A percentile compares a stretch with the other conserved stretches of the same genome.
Evolutionary conservation across 768 basidiomycete genomes (phyloP).

Genomic region (Hydnum rufescens): DNA sequence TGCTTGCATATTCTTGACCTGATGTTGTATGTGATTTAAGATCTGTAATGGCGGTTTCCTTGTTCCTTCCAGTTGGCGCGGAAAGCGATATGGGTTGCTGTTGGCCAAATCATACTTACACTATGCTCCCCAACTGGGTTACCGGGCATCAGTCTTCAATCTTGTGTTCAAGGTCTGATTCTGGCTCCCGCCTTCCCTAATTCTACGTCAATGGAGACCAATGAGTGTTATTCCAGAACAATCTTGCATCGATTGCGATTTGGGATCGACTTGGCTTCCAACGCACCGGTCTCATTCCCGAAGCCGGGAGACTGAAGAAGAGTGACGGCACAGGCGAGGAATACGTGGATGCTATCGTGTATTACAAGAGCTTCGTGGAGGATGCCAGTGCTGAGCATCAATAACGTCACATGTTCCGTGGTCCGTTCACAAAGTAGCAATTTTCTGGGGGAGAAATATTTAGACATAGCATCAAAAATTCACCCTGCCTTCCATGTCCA

Average conservation of each 20-base stretch:
- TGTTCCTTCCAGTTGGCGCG: conserved; percentile 41
- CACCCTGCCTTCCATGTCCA: too few species aligned
- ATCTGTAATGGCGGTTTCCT: conserved; percentile 86
- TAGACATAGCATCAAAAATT: too few species aligned
- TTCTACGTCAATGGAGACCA: conserved; percentile 69
- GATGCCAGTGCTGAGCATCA: too few species aligned
- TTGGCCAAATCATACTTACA: conserved; percentile 63
- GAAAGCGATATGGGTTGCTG: conserved; percentile 42
- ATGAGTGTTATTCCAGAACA: conserved; percentile 1
- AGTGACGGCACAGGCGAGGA: conserved; percentile 54
- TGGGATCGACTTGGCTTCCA: conserved; percentile 75
- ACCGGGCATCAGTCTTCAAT: conserved; percentile 33
- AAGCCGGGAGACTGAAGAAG: conserved; percentile 49
- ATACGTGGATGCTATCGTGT: conserved; percentile 71
- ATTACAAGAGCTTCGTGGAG: conserved; percentile 57
- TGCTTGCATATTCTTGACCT: background rate
- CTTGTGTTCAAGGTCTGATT: background rate
- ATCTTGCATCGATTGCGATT: conserved; percentile 19
- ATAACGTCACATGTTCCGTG: too few species aligned
- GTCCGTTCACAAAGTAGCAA: too few species aligned
- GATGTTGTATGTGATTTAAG: conserved; percentile 19
- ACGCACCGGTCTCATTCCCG: conserved; percentile 57
- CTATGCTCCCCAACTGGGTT: conserved; percentile 63
- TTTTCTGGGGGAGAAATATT: too few species aligned
- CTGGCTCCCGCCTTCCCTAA: conserved; percentile 19